Evolutionary conservation across 345 rosid genomes (phyloP).

Genomic region (Erucastrum elatum): DNA sequence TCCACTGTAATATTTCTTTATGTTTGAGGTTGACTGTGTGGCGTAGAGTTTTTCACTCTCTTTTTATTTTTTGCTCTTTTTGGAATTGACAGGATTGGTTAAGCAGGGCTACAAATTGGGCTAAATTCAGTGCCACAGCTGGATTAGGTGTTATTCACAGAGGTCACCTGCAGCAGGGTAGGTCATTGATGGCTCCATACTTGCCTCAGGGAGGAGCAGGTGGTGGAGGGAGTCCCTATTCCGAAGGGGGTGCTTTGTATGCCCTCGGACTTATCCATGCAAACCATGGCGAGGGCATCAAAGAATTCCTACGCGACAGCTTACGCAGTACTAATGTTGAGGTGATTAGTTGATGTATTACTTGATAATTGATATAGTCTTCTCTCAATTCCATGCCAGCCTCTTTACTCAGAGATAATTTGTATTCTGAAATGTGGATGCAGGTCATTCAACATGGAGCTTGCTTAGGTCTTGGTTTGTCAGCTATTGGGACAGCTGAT

Average conservation of each 20-base stretch:
- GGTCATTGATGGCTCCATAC: constrained; percentile 97
- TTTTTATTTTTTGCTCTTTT: constrained; percentile 6
- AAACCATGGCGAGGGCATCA: constrained; percentile 98
- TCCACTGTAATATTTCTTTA: constrained; percentile 7
- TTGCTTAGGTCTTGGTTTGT: constrained; percentile 98
- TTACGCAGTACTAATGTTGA: constrained; percentile 84
- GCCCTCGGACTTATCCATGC: constrained; percentile 99
- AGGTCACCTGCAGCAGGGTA: constrained; percentile 95
- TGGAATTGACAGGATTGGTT: constrained; percentile 80
- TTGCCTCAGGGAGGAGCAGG: constrained; percentile 97
- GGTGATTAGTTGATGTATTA: constrained; percentile 46
- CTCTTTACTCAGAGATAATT: constrained; percentile 20
- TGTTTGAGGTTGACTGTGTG: constrained; percentile 1
- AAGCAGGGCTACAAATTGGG: constrained; percentile 99
- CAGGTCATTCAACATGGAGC: constrained; percentile 99
- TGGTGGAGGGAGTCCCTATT: constrained; percentile 95
- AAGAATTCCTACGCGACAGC: constrained; percentile 94
- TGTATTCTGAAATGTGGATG: constrained; percentile 11
- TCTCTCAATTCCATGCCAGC: neutral
- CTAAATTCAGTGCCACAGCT: constrained; percentile 98
- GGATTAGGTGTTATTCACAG: constrained; percentile 99
- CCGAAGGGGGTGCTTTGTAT: constrained; percentile 98
- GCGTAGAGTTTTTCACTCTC: constrained; percentile 17
- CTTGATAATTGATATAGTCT: neutral
- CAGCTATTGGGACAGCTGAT: constrained; percentile 97